Conservation (phyloP, 345 rosid genomes). For the Moricandia moricandioides region DNA sequence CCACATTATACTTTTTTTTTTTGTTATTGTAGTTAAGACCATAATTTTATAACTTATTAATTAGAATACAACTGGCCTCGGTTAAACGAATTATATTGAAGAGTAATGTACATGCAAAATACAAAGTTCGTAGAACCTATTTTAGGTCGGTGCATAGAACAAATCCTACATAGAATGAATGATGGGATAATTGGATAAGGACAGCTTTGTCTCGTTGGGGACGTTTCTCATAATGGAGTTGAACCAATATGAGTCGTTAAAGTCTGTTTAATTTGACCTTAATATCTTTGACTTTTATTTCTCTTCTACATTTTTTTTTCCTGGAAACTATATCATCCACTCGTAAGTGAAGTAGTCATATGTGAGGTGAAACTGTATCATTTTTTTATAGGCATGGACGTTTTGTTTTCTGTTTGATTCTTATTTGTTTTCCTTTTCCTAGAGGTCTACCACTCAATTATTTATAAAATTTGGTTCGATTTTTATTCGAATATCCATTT, state of each 20-base stretch:
- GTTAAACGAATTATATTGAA: neutral
- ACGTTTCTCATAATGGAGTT: neutral
- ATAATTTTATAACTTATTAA: neutral
- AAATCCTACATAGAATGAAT: neutral
- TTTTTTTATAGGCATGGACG: no score
- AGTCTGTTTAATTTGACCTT: conserved; percentile 11
- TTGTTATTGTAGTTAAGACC: neutral
- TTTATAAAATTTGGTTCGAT: no score
- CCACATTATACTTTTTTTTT: neutral
- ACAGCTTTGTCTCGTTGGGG: conserved; percentile 13
- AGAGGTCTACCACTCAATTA: no score
- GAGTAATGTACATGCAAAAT: neutral
- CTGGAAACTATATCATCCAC: neutral
- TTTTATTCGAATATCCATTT: no score
- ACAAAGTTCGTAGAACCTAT: conserved; percentile 13
- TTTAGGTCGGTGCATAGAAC: conserved; percentile 14
- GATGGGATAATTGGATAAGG: neutral
- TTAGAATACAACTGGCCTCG: neutral
- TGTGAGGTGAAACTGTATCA: neutral
- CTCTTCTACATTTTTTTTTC: neutral
- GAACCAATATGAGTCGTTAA: conserved; percentile 21
- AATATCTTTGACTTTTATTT: conserved; percentile 15
- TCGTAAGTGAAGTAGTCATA: neutral
- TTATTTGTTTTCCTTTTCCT: no score
- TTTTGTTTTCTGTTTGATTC: no score